Evolutionary conservation across 2,329 filamentous ascomycete species (phyloP).

Genomic region (Xylariaceae sp.): DNA sequence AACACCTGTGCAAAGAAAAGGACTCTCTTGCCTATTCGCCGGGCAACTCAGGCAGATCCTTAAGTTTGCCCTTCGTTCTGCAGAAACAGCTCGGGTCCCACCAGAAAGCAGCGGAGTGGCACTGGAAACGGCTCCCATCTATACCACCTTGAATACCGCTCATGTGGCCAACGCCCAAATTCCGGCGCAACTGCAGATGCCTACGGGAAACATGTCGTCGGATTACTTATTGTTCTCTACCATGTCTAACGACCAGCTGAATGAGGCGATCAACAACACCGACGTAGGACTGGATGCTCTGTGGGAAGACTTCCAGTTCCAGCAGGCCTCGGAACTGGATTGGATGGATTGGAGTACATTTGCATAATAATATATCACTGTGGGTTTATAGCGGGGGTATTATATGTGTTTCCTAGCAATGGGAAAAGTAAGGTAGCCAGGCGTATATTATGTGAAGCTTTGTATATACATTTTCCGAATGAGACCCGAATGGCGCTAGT

Average conservation of each 20-base stretch:
- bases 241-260: constrained; percentile 44
- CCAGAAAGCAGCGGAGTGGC: constrained; percentile 30
- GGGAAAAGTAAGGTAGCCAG: no score
- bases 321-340: constrained; percentile 41
- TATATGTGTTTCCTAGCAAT: no score
- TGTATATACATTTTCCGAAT: no score
- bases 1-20: constrained; percentile 69
- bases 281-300: constrained; percentile 41
- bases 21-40: constrained; percentile 66
- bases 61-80: constrained; percentile 43
- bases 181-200: constrained; percentile 34
- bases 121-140: constrained; percentile 27
- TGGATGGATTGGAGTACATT: constrained; percentile 44
- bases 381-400: no score
- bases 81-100: constrained; percentile 30
- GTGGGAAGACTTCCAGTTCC: constrained; percentile 44
- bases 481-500: no score
- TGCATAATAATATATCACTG: constrained; percentile 8
- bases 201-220: constrained; percentile 30
- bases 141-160: constrained; percentile 26
- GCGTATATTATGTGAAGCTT: no score
- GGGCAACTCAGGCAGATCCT: constrained; percentile 58
- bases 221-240: constrained; percentile 44
- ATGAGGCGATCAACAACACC: constrained; percentile 44
- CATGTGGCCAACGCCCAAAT: constrained; percentile 31